phyloP scores from a whole-genome alignment of 1,284 basidiomycete genomes.

The Ustanciosporium gigantosporum region DNA sequence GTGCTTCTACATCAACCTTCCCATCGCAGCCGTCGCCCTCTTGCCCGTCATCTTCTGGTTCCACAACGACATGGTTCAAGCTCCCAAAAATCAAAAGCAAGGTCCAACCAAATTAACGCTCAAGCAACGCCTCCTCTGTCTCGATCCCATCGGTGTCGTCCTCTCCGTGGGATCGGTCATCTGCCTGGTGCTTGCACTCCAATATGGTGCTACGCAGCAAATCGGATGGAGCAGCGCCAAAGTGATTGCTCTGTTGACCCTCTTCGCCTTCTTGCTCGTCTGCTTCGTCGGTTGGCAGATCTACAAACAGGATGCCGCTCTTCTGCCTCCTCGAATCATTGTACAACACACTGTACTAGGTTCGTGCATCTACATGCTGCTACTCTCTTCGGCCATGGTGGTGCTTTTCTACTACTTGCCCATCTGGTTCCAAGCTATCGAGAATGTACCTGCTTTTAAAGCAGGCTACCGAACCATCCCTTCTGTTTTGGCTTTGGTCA shows the following conservation, averaged over 20 bases:
- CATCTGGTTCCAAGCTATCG: constrained; percentile 19
- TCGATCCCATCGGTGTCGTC: constrained; percentile 48
- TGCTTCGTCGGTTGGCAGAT: constrained; percentile 15
- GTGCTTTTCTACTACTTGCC: constrained; percentile 24
- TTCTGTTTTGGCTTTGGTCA: constrained; percentile 5
- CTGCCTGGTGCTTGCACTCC: constrained; percentile 11
- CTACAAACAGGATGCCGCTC: constrained; percentile 5
- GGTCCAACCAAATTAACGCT: constrained; percentile 5
- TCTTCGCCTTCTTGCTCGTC: constrained; percentile 4
- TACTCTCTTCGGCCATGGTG: constrained; percentile 8
- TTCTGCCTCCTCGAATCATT: constrained; percentile 9
- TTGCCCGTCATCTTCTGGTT: constrained; percentile 14
- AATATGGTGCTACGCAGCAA: constrained; percentile 3
- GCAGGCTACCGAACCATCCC: constrained; percentile 13
- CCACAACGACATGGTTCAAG: no score
- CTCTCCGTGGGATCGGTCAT: constrained; percentile 60
- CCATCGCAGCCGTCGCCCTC: constrained; percentile 8
- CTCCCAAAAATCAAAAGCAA: constrained; percentile 7
- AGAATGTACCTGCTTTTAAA: constrained; percentile 1
- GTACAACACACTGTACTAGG: constrained; percentile 8
- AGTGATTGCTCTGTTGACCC: constrained; percentile 10
- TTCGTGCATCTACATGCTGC: constrained; percentile 12
- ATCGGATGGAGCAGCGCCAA: constrained; percentile 4
- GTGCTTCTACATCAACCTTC: constrained; percentile 36
- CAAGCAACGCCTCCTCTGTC: constrained; percentile 4